Base-by-base conservation (phyloP, 768 basidiomycete species). In the Panaeolus papilionaceus region DNA sequence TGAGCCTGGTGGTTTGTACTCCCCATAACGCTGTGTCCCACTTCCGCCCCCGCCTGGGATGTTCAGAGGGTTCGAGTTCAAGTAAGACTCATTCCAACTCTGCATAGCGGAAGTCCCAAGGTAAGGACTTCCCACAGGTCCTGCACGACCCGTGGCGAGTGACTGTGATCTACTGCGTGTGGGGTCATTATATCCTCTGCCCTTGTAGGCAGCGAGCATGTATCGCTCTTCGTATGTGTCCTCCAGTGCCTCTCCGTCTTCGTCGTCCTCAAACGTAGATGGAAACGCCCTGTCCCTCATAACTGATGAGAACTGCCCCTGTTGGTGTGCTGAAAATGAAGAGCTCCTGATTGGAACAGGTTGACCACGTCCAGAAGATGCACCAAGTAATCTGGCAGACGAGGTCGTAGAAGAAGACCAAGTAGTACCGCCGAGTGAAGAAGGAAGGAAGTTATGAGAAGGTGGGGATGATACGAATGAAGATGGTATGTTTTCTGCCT, bases 201-300 rank as follows among this genome's bases (percentile, higher is more conserved):
- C 63, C 20, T 42, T 40, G 37, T 85, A 75, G 18, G 85, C 83
- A 4, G 86, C 78, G 38, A 80, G 81, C 5, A 85, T 75, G 70
- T 79, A 87, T 54, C 79, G 82, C 39, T 89, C 86, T 67, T 91
- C 89, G 72, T 89, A 89, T 54, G 84, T 84, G 74, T 92, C 90
- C 62, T 85, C 86, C 26, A 88, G 78, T 8, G 77, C 79, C 64
- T 92, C 91, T 0, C 86, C 87, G 14, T 58, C 54, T 77, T 94
- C 92, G 76, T 94, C 92, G 71, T 94, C 92, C 79, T 94, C 93
- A 71, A 91, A 87, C 0, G 92, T 94, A 26, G 91, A 92, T 5
- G 89, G 85, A 76, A 94, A 93, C 10, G 81, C 75, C 38, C 88
- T 80, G 64, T 89, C 90, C 47, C 90, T 88, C 86, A 92, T 88